phyloP scores from a whole-genome alignment of 495 filamentous ascomycete species.

The Platismatia glauca region DNA sequence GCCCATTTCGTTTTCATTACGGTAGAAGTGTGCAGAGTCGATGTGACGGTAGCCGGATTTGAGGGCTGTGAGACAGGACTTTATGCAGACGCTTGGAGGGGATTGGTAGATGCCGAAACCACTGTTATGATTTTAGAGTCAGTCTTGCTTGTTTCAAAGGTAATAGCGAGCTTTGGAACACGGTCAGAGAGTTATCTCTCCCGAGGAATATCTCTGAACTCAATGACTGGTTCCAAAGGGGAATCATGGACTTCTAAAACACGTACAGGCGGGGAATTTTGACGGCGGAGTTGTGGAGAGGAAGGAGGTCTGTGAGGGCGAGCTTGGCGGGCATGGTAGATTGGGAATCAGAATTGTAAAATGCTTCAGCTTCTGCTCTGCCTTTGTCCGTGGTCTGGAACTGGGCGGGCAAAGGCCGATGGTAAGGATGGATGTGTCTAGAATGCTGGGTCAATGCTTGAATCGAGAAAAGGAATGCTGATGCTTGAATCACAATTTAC shows the following conservation, averaged over 20 bases:
- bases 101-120: slow-evolving; percentile 68
- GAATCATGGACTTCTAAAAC: too few relatives aligned
- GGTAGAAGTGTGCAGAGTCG: slow-evolving; percentile 64
- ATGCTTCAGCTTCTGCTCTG: slow-evolving; percentile 15
- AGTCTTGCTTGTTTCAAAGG: too few relatives aligned
- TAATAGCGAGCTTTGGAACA: too few relatives aligned
- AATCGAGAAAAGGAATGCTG: not conserved
- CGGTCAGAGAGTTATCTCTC: too few relatives aligned
- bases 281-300: slow-evolving; percentile 45
- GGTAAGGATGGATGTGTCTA: slow-evolving; percentile 22
- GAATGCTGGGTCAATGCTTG: not conserved
- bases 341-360: slow-evolving; percentile 5
- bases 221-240: too few relatives aligned
- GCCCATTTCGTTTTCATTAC: slow-evolving; percentile 59
- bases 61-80: slow-evolving; percentile 54
- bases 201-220: too few relatives aligned
- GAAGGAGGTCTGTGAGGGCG: slow-evolving; percentile 41
- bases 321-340: slow-evolving; percentile 29
- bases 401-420: slow-evolving; percentile 18
- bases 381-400: slow-evolving; percentile 18
- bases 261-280: slow-evolving; percentile 58
- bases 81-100: slow-evolving; percentile 39
- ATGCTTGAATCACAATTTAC: too few relatives aligned
- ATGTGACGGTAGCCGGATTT: slow-evolving; percentile 60
- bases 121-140: too few relatives aligned